These are phyloP conservation scores for Diaporthe ilicicola DNA, from an alignment of 2,329 filamentous ascomycete species.

Conservation along the genomic window DNA sequence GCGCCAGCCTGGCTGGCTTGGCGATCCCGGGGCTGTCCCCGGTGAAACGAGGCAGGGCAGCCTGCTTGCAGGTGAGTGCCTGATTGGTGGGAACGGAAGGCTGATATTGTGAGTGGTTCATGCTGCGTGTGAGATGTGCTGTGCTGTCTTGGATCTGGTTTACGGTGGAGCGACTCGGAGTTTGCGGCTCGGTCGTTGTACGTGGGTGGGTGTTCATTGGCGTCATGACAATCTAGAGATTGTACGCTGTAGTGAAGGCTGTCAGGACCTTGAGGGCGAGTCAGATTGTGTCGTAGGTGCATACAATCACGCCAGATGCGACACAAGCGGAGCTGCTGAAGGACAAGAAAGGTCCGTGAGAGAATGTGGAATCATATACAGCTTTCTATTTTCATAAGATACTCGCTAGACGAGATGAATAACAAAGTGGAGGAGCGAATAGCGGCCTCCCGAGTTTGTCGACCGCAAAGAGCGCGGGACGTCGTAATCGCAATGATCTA, in stretches of 20 bases:
- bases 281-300: background rate
- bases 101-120: constrained; percentile 8
- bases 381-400: constrained; percentile 23
- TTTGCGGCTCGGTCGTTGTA: background rate
- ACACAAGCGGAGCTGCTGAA: too few species aligned
- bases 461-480: constrained; percentile 22
- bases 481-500: constrained; percentile 18
- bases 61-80: background rate
- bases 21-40: constrained; percentile 1
- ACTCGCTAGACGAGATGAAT: constrained; percentile 23
- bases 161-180: background rate
- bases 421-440: background rate
- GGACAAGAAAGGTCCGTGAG: background rate
- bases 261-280: background rate
- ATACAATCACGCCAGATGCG: too few species aligned
- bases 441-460: constrained; percentile 2
- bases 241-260: background rate
- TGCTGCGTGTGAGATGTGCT: background rate
- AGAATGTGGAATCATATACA: constrained; percentile 9
- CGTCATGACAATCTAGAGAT: background rate
- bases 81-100: constrained; percentile 11
- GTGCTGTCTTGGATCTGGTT: background rate
- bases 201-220: background rate
- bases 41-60: constrained; percentile 12
- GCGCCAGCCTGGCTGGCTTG: background rate